phyloP scores from a whole-genome alignment of 2,329 filamentous ascomycete species.

The Ceratocystis cubensis region DNA sequence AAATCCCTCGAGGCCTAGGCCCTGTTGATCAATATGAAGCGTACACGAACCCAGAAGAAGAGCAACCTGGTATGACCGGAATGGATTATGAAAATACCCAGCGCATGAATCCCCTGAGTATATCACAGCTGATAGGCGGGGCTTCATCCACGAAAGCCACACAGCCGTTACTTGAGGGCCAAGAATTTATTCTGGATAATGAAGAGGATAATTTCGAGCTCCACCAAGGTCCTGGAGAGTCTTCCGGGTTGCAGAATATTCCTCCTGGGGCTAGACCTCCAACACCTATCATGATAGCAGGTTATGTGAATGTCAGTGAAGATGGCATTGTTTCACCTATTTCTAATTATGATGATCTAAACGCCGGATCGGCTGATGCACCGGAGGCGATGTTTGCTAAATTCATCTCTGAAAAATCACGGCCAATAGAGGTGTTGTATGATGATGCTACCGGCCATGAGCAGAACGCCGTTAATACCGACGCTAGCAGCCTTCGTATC shows the following conservation, averaged over 20 bases:
- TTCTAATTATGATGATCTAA: no score
- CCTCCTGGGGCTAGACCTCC: conserved; percentile 13
- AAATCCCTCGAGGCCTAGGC: not conserved
- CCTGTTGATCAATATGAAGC: not conserved
- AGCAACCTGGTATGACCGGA: not conserved
- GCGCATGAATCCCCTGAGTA: not conserved
- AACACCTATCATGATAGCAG: conserved; percentile 12
- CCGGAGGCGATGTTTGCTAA: not conserved
- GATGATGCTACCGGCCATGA: not conserved
- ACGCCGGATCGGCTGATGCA: not conserved
- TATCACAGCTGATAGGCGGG: not conserved
- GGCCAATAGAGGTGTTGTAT: not conserved
- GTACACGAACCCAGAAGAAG: not conserved
- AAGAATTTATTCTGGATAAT: not conserved
- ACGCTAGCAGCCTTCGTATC: not conserved
- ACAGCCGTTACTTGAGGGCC: not conserved
- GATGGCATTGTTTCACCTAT: not conserved
- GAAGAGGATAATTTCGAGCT: not conserved
- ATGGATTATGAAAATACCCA: not conserved
- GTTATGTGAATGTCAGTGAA: conserved; percentile 7
- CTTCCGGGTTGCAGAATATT: not conserved
- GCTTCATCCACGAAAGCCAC: not conserved
- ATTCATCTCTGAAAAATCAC: not conserved
- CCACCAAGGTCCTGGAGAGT: not conserved
- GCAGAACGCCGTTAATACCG: not conserved